Percentiles rank a stretch among this genome's conserved stretches.
Evolutionary conservation across 73 alveolate genomes (phyloP).

Genomic region (Tetrahymena thermophila): DNA sequence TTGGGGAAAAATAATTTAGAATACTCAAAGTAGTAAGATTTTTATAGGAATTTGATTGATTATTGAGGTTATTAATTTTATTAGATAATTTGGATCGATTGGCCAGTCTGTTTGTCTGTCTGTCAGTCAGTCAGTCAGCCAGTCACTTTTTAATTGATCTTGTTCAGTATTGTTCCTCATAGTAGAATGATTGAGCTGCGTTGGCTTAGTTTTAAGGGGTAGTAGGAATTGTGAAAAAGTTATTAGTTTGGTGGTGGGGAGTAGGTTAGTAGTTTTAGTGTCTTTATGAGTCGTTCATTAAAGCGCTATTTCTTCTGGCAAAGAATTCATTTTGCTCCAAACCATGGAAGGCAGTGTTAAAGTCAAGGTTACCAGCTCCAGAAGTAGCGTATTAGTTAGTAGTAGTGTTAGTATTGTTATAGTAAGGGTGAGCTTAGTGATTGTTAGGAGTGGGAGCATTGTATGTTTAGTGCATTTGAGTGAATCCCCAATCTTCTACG

Average conservation of each 20-base stretch:
- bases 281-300: neutral
- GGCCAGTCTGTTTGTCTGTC: no score
- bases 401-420: neutral
- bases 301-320: neutral
- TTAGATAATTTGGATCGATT: neutral
- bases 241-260: neutral
- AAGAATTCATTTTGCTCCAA: neutral
- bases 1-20: neutral
- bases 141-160: neutral
- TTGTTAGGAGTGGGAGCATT: neutral
- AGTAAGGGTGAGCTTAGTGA: neutral
- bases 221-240: neutral
- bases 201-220: neutral
- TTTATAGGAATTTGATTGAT: neutral
- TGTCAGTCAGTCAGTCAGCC: no score
- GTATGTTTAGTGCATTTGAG: neutral
- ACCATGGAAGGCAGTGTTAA: neutral
- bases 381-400: neutral
- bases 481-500: constrained; percentile 1
- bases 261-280: neutral
- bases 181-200: neutral
- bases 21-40: neutral
- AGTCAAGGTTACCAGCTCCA: neutral
- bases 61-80: neutral
- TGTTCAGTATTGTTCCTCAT: neutral